A percentile compares a stretch with the other conserved stretches of the same genome.
These are phyloP conservation scores for Diplotaxis tenuifolia DNA, from an alignment of 345 rosid genomes.

Conservation along the genomic window DNA sequence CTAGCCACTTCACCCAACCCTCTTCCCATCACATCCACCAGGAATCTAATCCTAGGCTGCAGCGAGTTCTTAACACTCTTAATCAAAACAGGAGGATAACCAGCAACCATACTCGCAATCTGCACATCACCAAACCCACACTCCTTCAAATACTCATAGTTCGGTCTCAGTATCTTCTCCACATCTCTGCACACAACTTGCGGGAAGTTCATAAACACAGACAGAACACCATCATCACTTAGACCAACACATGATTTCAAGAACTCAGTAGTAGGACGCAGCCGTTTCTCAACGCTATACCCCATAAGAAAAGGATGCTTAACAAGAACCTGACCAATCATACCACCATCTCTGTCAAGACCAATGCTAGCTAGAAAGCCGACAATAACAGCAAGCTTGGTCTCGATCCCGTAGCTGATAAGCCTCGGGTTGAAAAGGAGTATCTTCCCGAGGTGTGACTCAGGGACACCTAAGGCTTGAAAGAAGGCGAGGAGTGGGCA, in stretches of 20 bases:
- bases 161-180: constrained; percentile 54
- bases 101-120: constrained; percentile 55
- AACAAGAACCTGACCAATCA: constrained; percentile 63
- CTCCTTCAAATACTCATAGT: constrained; percentile 43
- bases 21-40: constrained; percentile 72
- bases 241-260: constrained; percentile 55
- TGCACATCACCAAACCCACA: constrained; percentile 58
- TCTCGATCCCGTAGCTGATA: constrained; percentile 71
- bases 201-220: constrained; percentile 54
- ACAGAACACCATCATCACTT: constrained; percentile 46
- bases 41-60: constrained; percentile 65
- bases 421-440: constrained; percentile 71
- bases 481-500: constrained; percentile 84
- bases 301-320: constrained; percentile 75
- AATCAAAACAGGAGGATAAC: constrained; percentile 63
- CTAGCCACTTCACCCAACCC: constrained; percentile 55
- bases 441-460: constrained; percentile 68
- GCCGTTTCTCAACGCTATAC: constrained; percentile 57
- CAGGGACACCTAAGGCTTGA: constrained; percentile 69
- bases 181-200: constrained; percentile 72
- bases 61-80: constrained; percentile 68
- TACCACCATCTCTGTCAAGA: constrained; percentile 55
- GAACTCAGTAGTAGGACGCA: constrained; percentile 59
- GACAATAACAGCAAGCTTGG: constrained; percentile 54
- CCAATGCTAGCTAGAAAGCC: constrained; percentile 63